phyloP scores from a whole-genome alignment of 345 rosid species.

The Rhizophora apiculata region DNA sequence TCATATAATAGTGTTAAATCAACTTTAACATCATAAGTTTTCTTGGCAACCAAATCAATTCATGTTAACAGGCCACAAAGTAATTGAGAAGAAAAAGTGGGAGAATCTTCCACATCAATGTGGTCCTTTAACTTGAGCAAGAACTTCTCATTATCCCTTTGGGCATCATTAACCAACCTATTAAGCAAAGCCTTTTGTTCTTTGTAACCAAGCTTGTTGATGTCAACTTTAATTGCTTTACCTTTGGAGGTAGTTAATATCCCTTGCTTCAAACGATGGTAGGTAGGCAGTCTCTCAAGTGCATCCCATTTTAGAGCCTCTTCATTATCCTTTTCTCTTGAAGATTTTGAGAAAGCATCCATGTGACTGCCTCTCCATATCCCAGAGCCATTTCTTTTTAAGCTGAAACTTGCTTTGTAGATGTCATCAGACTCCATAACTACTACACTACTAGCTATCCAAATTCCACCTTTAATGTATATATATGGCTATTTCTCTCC shows the following conservation, averaged over 20 bases:
- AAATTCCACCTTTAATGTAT: too few relatives aligned
- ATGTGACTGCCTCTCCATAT: constrained; percentile 6
- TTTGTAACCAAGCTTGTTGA: constrained; percentile 21
- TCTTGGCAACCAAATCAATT: neutral
- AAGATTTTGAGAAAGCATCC: constrained; percentile 12
- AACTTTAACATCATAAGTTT: too few relatives aligned
- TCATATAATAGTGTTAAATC: too few relatives aligned
- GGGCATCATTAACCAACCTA: constrained; percentile 13
- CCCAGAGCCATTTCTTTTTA: constrained; percentile 1
- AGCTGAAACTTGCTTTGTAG: constrained; percentile 13
- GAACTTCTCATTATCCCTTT: constrained; percentile 23
- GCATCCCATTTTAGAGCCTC: constrained; percentile 55
- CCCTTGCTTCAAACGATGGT: constrained; percentile 39
- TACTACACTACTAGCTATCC: too few relatives aligned
- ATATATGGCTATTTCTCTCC: too few relatives aligned
- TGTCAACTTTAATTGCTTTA: constrained; percentile 14
- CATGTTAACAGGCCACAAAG: neutral
- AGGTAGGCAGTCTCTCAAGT: constrained; percentile 45
- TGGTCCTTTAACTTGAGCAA: constrained; percentile 19
- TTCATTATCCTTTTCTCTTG: constrained; percentile 32
- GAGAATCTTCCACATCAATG: constrained; percentile 10
- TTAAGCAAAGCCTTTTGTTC: constrained; percentile 14
- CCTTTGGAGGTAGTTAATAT: constrained; percentile 26
- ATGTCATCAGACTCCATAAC: constrained; percentile 16
- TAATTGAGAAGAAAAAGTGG: neutral